A percentile compares a stretch with the other conserved stretches of the same genome.
These are phyloP conservation scores for Zygosaccharomyces sapae DNA, from an alignment of 1,139 yeast species.

Conservation along the genomic window DNA sequence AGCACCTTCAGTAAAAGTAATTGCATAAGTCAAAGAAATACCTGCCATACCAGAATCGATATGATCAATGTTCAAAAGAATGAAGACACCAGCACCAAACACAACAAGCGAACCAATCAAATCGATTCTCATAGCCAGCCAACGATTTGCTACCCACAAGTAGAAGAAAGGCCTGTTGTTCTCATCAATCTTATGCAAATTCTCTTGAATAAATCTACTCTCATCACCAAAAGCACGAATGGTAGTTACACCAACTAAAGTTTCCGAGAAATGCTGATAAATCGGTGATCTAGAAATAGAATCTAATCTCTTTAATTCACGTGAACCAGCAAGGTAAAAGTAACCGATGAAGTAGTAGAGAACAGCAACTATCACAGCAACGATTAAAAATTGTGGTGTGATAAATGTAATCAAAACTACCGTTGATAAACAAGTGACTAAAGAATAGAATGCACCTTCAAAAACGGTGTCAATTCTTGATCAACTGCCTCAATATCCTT, in stretches of 20 bases:
- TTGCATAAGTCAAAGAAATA: constrained; percentile 85
- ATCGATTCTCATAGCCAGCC: constrained; percentile 86
- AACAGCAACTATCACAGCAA: constrained; percentile 62
- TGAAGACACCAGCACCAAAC: constrained; percentile 76
- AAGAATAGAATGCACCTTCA: constrained; percentile 65
- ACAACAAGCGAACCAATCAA: constrained; percentile 79
- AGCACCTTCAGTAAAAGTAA: constrained; percentile 82
- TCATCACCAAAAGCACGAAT: constrained; percentile 96
- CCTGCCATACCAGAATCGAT: constrained; percentile 96
- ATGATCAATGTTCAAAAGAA: constrained; percentile 55
- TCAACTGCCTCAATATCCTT: constrained; percentile 92
- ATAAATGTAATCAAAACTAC: constrained; percentile 69
- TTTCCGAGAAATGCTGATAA: constrained; percentile 93
- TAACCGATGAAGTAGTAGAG: constrained; percentile 70
- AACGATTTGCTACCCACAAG: constrained; percentile 92
- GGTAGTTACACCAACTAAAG: constrained; percentile 86
- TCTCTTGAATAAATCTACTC: constrained; percentile 75
- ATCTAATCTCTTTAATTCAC: constrained; percentile 88
- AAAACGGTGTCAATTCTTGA: constrained; percentile 86
- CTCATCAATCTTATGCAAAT: constrained; percentile 70
- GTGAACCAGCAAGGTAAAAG: constrained; percentile 73
- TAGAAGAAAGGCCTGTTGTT: constrained; percentile 91
- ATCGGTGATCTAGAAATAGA: constrained; percentile 90
- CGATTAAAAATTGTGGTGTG: constrained; percentile 78
- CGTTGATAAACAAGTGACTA: constrained; percentile 66